Conservation (phyloP, 1,139 yeast species). For the Scheffersomyces stambukii region DNA sequence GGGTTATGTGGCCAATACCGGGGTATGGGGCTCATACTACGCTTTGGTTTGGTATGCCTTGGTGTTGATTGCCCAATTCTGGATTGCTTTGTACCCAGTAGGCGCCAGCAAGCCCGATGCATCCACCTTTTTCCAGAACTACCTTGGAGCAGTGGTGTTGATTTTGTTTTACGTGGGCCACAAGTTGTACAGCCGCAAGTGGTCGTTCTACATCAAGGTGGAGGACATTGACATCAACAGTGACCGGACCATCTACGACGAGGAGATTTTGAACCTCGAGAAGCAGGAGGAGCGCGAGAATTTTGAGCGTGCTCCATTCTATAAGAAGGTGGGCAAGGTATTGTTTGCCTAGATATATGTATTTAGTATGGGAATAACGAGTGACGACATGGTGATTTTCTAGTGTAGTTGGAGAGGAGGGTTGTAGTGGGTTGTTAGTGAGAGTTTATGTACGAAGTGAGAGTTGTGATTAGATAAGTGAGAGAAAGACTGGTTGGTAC, state of each 20-base stretch:
- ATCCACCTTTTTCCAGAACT: slow-evolving; percentile 31
- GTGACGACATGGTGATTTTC: too few species aligned
- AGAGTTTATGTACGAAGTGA: background rate
- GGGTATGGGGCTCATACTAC: slow-evolving; percentile 36
- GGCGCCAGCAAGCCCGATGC: slow-evolving; percentile 27
- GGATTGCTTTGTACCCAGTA: slow-evolving; percentile 39
- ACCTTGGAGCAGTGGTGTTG: slow-evolving; percentile 34
- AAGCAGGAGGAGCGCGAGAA: slow-evolving; percentile 29
- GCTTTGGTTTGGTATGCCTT: slow-evolving; percentile 32
- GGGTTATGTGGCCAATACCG: slow-evolving; percentile 39
- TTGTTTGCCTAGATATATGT: slow-evolving; percentile 22
- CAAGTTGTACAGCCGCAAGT: slow-evolving; percentile 29
- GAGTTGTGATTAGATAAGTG: too few species aligned
- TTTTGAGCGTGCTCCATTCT: slow-evolving; percentile 19
- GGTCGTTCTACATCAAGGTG: slow-evolving; percentile 26
- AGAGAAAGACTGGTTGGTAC: too few species aligned
- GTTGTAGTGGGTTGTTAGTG: too few species aligned
- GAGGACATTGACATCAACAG: slow-evolving; percentile 32
- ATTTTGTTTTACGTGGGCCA: slow-evolving; percentile 31
- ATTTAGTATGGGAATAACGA: too few species aligned
- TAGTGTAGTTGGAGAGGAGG: too few species aligned
- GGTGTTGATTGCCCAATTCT: slow-evolving; percentile 39
- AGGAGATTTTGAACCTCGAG: slow-evolving; percentile 35
- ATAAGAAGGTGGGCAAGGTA: slow-evolving; percentile 19
- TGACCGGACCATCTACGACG: slow-evolving; percentile 35